These are phyloP conservation scores for Naganishia onofrii DNA, from an alignment of 768 basidiomycete genomes.

Conservation along the genomic window DNA sequence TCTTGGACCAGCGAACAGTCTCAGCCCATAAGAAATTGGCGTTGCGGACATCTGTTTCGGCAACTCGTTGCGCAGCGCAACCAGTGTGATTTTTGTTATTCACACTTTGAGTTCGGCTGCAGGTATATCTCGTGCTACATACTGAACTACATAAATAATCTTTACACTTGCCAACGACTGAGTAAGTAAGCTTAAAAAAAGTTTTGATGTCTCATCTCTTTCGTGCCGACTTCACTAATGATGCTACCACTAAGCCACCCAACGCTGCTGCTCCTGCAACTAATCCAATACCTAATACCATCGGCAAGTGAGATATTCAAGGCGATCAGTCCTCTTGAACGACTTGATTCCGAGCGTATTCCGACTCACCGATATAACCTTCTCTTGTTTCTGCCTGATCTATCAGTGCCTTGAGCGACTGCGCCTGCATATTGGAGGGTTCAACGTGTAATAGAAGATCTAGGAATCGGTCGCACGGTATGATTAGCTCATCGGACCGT, in stretches of 20 bases:
- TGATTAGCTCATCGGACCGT: constrained; percentile 56
- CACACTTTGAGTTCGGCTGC: background rate
- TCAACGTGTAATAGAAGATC: constrained; percentile 85
- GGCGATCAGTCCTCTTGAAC: background rate
- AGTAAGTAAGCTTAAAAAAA: background rate
- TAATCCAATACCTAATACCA: constrained; percentile 74
- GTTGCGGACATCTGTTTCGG: no score
- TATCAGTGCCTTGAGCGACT: constrained; percentile 78
- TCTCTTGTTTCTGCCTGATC: constrained; percentile 82
- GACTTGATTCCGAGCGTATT: no score
- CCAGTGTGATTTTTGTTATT: background rate
- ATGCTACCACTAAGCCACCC: constrained; percentile 56
- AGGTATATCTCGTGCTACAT: background rate
- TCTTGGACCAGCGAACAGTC: no score
- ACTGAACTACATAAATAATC: background rate
- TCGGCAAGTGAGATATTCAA: background rate
- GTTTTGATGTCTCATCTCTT: background rate
- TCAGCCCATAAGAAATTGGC: no score
- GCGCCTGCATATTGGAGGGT: constrained; percentile 87
- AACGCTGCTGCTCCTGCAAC: constrained; percentile 85
- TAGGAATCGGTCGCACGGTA: constrained; percentile 51
- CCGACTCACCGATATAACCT: constrained; percentile 69
- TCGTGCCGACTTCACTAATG: constrained; percentile 38
- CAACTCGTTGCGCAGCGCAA: background rate
- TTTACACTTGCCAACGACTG: background rate